Conservation (phyloP, 371 early-diverging fungal genomes). For the Apophysomyces variabilis region DNA sequence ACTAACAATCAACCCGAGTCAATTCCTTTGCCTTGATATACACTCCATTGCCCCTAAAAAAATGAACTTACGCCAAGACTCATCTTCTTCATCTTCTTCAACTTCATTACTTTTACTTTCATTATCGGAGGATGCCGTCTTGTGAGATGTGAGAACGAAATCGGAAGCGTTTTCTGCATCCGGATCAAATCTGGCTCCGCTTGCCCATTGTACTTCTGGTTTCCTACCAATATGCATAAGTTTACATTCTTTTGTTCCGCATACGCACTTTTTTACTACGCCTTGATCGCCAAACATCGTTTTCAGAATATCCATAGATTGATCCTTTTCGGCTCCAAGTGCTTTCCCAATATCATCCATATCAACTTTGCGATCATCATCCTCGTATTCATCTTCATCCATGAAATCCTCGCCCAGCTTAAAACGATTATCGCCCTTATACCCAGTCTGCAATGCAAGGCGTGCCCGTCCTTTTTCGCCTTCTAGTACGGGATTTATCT, state of each 20-base stretch:
- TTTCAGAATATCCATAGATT: constrained; percentile 58
- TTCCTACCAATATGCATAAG: neutral
- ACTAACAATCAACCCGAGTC: neutral
- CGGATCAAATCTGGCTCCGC: constrained; percentile 57
- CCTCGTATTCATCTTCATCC: constrained; percentile 55
- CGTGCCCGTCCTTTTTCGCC: constrained; percentile 60
- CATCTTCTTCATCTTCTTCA: constrained; percentile 27
- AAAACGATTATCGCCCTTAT: constrained; percentile 65
- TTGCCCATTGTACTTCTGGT: constrained; percentile 32
- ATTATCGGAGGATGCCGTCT: constrained; percentile 7
- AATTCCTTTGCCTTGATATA: neutral
- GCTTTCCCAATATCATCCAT: constrained; percentile 44
- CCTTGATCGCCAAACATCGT: constrained; percentile 61
- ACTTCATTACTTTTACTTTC: constrained; percentile 21
- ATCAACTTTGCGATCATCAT: constrained; percentile 25
- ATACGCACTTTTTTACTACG: constrained; percentile 37
- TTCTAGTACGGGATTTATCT: constrained; percentile 64
- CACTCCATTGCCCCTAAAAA: no score
- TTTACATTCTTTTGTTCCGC: neutral
- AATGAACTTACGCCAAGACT: constrained; percentile 11
- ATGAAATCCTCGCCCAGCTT: constrained; percentile 62
- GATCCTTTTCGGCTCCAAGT: constrained; percentile 42
- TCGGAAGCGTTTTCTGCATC: constrained; percentile 50
- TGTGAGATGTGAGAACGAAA: constrained; percentile 21
- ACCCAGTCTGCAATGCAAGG: constrained; percentile 55